phyloP scores from a whole-genome alignment of 2,329 filamentous ascomycete genomes.

The Tolypocladium nubicola region DNA sequence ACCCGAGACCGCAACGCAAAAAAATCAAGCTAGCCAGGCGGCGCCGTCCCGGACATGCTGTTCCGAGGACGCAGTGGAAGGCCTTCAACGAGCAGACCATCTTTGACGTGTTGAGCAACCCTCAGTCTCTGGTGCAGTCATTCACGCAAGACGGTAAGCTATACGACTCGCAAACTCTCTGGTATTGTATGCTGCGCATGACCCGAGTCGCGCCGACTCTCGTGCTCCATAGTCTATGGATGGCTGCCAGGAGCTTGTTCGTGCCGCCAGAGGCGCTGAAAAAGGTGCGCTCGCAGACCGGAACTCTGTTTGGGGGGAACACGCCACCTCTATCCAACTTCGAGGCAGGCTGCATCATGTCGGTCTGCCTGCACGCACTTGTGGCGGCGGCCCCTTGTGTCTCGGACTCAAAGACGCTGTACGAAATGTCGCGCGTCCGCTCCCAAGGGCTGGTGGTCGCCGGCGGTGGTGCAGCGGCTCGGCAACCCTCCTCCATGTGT shows the following conservation, averaged over 20 bases:
- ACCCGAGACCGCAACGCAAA: slow-evolving; percentile 6
- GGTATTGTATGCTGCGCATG: slow-evolving; percentile 52
- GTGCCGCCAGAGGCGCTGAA: slow-evolving; percentile 37
- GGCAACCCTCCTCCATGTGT: slow-evolving; percentile 38
- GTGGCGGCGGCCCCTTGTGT: slow-evolving; percentile 46
- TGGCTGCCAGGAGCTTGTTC: slow-evolving; percentile 47
- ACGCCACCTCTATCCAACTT: slow-evolving; percentile 22
- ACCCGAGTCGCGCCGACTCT: slow-evolving; percentile 45
- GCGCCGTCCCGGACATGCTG: neutral
- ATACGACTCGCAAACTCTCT: slow-evolving; percentile 50
- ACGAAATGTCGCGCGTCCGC: slow-evolving; percentile 50
- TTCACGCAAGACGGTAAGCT: slow-evolving; percentile 43
- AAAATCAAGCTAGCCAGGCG: slow-evolving; percentile 5
- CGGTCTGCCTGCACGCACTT: slow-evolving; percentile 52
- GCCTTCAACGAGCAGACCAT: slow-evolving; percentile 53
- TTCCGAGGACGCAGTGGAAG: slow-evolving; percentile 37
- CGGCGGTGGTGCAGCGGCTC: slow-evolving; percentile 31
- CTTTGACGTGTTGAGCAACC: slow-evolving; percentile 52
- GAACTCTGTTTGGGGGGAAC: slow-evolving; percentile 2
- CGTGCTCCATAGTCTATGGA: slow-evolving; percentile 56
- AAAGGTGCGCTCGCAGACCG: slow-evolving; percentile 21
- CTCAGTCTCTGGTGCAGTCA: slow-evolving; percentile 41
- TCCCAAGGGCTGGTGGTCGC: slow-evolving; percentile 41
- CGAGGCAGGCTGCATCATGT: slow-evolving; percentile 43
- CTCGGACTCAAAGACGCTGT: slow-evolving; percentile 34